Percentiles rank a stretch among this genome's conserved stretches.
phyloP scores from a whole-genome alignment of 129 eudicot genomes.

The Tanacetum coccineum region DNA sequence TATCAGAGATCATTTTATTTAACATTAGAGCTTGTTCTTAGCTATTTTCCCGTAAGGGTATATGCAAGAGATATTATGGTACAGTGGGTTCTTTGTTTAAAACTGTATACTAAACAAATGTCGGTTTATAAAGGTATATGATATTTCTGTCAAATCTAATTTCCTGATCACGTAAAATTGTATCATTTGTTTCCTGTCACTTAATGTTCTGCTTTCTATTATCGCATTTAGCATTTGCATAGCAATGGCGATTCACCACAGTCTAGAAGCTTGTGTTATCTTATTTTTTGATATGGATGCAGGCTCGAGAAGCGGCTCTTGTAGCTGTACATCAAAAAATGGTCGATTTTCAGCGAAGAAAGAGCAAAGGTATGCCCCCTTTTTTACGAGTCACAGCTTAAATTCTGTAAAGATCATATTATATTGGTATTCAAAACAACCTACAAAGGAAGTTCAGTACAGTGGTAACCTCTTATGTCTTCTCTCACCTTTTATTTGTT shows the following conservation, averaged over 20 bases:
- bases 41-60: not conserved
- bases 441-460: not conserved
- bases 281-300: slow-evolving; percentile 29
- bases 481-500: too few relatives aligned
- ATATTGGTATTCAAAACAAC: not conserved
- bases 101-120: not conserved
- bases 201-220: not conserved
- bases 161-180: not conserved
- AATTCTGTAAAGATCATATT: not conserved
- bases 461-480: not conserved
- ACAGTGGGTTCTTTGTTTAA: not conserved
- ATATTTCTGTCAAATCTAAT: not conserved
- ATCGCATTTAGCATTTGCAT: slow-evolving; percentile 5
- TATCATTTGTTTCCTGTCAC: not conserved
- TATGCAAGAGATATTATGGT: not conserved
- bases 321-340: slow-evolving; percentile 72
- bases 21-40: not conserved
- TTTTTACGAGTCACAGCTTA: not conserved
- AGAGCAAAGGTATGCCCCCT: slow-evolving; percentile 65
- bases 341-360: slow-evolving; percentile 91
- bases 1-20: not conserved
- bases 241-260: not conserved
- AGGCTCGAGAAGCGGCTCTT: slow-evolving; percentile 86
- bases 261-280: slow-evolving; percentile 7
- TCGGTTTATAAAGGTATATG: not conserved